Evolutionary conservation across 2,329 filamentous ascomycete species (phyloP), one percentile per base, ranked within the genome.

Genomic region (Amauroascus verrucosus): DNA sequence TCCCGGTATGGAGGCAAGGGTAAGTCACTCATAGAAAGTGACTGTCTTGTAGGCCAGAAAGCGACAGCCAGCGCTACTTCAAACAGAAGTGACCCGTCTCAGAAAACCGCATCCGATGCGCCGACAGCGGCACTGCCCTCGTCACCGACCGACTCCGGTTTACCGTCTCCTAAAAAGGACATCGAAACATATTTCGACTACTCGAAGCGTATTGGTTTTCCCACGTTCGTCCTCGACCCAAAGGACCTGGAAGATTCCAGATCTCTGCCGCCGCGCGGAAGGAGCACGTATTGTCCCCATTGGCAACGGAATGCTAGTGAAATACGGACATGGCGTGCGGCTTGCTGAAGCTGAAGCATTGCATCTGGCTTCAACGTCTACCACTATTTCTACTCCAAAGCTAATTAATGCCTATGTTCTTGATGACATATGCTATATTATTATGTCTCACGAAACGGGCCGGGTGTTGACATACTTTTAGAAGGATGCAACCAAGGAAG

Each of bases 321-420:
- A 55, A 52, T 55, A 48, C 28, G 54, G 54, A 6, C 14, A n/a
- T 5, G 43, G 38, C 3, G 45, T 55, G 18, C 28, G 44, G n/a
- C 49, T 55, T 16, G 54, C 54, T n/a, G 49, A 55, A 53, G 54
- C 54, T 14, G 54, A 55, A 48, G 54, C 54, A 11, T 48, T 55
- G 43, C 54, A 55, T 20, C 38, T 55, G 2, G 45, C 48, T 22
- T 35, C 54, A 13, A 48, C 30, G 6, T 22, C 48, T 11, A 55
- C 54, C 16, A 55, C 41, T 6, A 51, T 55, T 41, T 16, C 33
- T 2, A 16, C 26, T 14, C 54, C 54, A 13, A 24, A 24, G 1
- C n/a, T 55, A 7, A 48, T 48, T n/a, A 28, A 32, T 16, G 54
- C 54, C 13, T 55, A 55, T 37, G 22, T 55, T 26, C 16, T 55